Evolutionary conservation across 2,329 filamentous ascomycete species (phyloP).

Genomic region (Aspergillus sp.): DNA sequence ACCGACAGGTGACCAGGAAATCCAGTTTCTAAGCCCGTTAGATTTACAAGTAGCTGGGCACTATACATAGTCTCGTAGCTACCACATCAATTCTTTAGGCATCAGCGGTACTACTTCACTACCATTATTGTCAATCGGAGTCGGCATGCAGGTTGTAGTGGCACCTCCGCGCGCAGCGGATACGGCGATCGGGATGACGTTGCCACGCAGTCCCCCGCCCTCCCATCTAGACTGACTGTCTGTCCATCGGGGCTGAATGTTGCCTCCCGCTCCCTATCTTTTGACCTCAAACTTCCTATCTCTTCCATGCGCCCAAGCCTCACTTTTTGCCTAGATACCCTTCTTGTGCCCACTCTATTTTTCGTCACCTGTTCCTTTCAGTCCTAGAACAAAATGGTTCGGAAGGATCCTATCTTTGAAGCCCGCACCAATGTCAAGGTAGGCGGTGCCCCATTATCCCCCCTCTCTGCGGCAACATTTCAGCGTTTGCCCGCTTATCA

Average conservation of each 20-base stretch:
- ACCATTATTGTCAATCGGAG: not conserved
- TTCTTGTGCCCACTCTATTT: not conserved
- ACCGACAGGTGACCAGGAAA: too few species aligned
- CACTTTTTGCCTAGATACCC: not conserved
- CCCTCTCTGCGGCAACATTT: not conserved
- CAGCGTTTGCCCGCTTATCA: not conserved
- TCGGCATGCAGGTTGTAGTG: not conserved
- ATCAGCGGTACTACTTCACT: not conserved
- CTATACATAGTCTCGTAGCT: not conserved
- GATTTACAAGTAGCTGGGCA: not conserved
- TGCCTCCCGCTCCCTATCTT: constrained; percentile 9
- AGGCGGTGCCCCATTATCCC: constrained; percentile 8
- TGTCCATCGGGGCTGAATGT: not conserved
- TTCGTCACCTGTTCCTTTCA: not conserved
- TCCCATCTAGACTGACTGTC: constrained; percentile 11
- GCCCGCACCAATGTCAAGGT: constrained; percentile 47
- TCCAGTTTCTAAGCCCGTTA: not conserved
- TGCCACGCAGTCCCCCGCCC: constrained; percentile 20
- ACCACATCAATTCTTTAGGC: not conserved
- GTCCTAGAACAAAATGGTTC: constrained; percentile 35
- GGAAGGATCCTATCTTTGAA: constrained; percentile 45
- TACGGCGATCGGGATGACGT: constrained; percentile 22
- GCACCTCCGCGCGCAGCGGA: not conserved
- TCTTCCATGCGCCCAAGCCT: not conserved
- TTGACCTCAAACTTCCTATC: not conserved